phyloP scores from a whole-genome alignment of 306 rosid species.

The Trifolium dubium region DNA sequence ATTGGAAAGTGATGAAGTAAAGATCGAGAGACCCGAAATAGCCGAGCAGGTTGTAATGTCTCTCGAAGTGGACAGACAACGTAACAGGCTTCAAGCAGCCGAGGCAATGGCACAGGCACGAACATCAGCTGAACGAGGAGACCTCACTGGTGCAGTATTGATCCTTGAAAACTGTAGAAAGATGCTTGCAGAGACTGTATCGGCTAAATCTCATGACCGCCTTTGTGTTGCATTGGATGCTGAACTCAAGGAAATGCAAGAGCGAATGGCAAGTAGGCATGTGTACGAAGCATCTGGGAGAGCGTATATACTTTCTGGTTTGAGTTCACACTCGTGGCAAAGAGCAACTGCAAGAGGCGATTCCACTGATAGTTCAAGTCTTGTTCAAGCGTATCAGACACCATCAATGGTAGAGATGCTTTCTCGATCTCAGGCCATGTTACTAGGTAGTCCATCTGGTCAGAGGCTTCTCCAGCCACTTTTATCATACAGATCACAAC shows the following conservation, averaged over 20 bases:
- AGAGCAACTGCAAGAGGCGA: slow-evolving; percentile 98
- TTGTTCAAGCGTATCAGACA: slow-evolving; percentile 86
- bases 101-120: slow-evolving; percentile 92
- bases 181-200: slow-evolving; percentile 60
- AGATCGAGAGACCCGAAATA: slow-evolving; percentile 64
- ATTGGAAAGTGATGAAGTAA: slow-evolving; percentile 73
- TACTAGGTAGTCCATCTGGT: slow-evolving; percentile 79
- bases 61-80: slow-evolving; percentile 89
- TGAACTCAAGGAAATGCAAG: slow-evolving; percentile 97
- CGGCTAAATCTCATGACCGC: slow-evolving; percentile 71
- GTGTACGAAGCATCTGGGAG: slow-evolving; percentile 98
- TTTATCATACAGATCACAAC: slow-evolving; percentile 63
- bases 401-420: slow-evolving; percentile 98
- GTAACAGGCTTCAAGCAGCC: slow-evolving; percentile 89
- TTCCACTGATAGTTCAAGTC: slow-evolving; percentile 89
- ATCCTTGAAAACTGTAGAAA: slow-evolving; percentile 81
- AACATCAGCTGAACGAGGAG: slow-evolving; percentile 80
- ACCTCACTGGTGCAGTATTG: slow-evolving; percentile 69
- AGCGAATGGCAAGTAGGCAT: slow-evolving; percentile 91
- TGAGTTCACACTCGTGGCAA: slow-evolving; percentile 99
- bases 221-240: slow-evolving; percentile 91
- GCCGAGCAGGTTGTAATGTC: slow-evolving; percentile 66
- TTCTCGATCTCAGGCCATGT: slow-evolving; percentile 85
- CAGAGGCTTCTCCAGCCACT: slow-evolving; percentile 89
- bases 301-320: slow-evolving; percentile 94